Conservation (phyloP, 202 grass and related monocot species). For the Elaeis oleifera region DNA sequence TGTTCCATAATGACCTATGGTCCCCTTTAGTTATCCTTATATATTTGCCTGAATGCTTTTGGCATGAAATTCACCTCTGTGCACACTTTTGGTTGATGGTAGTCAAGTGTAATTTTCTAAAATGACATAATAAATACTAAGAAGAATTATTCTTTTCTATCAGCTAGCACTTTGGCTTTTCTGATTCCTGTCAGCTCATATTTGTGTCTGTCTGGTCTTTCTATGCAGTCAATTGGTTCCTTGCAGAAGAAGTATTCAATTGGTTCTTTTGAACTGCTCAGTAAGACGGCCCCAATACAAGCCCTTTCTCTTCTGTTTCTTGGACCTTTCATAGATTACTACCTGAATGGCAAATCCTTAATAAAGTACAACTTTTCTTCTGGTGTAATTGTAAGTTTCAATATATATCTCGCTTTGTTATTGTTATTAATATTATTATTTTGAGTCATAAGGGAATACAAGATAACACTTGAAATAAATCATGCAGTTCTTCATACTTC, state of each 20-base stretch:
- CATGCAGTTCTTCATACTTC: slow-evolving; percentile 33
- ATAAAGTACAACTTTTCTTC: slow-evolving; percentile 29
- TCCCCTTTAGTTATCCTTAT: no score
- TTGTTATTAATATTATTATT: background rate
- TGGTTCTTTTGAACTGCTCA: slow-evolving; percentile 41
- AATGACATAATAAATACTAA: no score
- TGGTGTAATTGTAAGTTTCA: slow-evolving; percentile 35
- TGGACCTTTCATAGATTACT: slow-evolving; percentile 37
- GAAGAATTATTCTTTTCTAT: no score
- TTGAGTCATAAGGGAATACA: background rate
- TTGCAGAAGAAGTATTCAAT: slow-evolving; percentile 52
- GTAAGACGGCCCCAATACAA: slow-evolving; percentile 45
- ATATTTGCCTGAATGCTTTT: no score
- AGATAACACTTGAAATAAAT: slow-evolving; percentile 1
- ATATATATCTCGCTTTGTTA: background rate
- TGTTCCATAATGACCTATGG: no score
- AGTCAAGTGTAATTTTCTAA: no score
- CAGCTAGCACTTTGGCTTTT: no score
- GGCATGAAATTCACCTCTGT: no score
- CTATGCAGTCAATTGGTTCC: slow-evolving; percentile 35
- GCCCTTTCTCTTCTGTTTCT: slow-evolving; percentile 33
- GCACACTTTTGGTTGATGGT: no score
- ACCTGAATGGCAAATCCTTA: slow-evolving; percentile 36
- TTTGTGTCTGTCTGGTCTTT: background rate
- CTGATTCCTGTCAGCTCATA: no score